phyloP scores from a whole-genome alignment of 257 asterid species.

The Solanum clarkiae region DNA sequence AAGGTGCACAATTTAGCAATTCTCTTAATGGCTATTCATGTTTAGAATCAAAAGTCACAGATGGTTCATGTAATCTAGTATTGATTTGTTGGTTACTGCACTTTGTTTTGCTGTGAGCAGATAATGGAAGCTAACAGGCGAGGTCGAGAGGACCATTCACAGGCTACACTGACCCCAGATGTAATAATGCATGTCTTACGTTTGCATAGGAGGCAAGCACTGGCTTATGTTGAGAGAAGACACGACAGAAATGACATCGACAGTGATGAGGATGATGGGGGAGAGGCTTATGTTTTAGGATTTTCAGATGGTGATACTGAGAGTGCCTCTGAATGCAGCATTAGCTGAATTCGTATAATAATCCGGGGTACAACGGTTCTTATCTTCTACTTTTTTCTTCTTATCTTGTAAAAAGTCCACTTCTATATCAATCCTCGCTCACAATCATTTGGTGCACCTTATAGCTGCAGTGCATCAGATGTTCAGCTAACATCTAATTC shows the following conservation, averaged over 20 bases:
- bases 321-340: conserved; percentile 39
- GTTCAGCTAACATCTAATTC: background rate
- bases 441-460: background rate
- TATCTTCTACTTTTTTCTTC: background rate
- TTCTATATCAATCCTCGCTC: background rate
- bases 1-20: conserved; percentile 29
- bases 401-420: background rate
- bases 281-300: conserved; percentile 29
- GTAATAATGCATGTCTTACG: conserved; percentile 66
- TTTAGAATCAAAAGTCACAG: background rate
- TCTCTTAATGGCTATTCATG: background rate
- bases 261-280: conserved; percentile 28
- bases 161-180: conserved; percentile 51
- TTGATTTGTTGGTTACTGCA: background rate
- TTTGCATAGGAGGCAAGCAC: conserved; percentile 62
- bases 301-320: conserved; percentile 27
- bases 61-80: background rate
- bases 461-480: background rate
- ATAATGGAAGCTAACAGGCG: conserved; percentile 45
- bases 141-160: conserved; percentile 48
- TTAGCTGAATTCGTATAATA: conserved; percentile 21
- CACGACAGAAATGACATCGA: conserved; percentile 22
- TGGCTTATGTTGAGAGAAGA: conserved; percentile 37
- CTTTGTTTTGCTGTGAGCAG: conserved; percentile 10
- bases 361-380: background rate